Evolutionary conservation across 495 filamentous ascomycete genomes (phyloP).

Genomic region (Cercophora sp.): DNA sequence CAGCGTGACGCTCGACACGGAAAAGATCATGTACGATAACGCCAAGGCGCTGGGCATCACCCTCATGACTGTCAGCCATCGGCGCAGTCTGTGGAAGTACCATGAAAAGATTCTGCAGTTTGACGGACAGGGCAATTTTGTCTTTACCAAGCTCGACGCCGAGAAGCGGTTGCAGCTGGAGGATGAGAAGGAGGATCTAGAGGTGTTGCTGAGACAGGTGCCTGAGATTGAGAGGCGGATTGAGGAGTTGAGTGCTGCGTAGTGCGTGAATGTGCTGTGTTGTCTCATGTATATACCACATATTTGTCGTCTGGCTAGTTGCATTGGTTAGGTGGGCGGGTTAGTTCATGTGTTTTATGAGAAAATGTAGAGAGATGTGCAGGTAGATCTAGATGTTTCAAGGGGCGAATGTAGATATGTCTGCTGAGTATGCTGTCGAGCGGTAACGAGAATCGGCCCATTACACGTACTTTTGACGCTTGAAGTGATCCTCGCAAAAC

Average conservation of each 20-base stretch:
- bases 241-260: slow-evolving; percentile 60
- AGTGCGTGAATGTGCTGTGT: not conserved
- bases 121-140: slow-evolving; percentile 85
- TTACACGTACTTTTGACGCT: too few species aligned
- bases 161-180: slow-evolving; percentile 80
- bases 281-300: too few species aligned
- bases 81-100: slow-evolving; percentile 92
- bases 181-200: slow-evolving; percentile 95
- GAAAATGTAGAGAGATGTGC: too few species aligned
- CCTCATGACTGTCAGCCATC: slow-evolving; percentile 91
- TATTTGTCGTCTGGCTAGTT: too few species aligned
- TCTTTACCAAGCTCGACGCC: slow-evolving; percentile 88
- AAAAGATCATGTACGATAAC: slow-evolving; percentile 94
- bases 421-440: too few species aligned
- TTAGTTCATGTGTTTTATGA: too few species aligned
- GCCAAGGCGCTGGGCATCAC: slow-evolving; percentile 89
- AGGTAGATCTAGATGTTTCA: too few species aligned
- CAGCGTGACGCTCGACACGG: slow-evolving; percentile 86
- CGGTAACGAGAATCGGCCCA: too few species aligned
- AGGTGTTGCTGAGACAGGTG: slow-evolving; percentile 74
- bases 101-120: slow-evolving; percentile 92
- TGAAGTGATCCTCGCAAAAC: too few species aligned
- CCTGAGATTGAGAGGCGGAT: slow-evolving; percentile 85
- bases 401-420: too few species aligned
- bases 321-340: too few species aligned